Percentiles rank a stretch among this genome's conserved stretches.
These are phyloP conservation scores for Ilex paraguariensis DNA, from an alignment of 305 asterid genomes.

Conservation along the genomic window DNA sequence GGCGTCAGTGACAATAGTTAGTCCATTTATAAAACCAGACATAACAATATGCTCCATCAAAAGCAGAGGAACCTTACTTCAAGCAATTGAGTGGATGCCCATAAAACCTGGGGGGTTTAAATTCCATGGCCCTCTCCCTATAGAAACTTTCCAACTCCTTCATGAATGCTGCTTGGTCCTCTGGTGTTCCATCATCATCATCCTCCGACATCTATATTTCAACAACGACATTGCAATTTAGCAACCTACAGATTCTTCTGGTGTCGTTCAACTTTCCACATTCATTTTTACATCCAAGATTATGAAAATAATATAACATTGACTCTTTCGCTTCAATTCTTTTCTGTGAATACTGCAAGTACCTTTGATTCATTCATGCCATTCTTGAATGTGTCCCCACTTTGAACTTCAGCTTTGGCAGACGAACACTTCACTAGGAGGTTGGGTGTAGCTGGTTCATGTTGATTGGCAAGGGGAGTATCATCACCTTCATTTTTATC, in stretches of 20 bases:
- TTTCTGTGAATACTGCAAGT: slow-evolving; percentile 22
- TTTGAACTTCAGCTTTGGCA: slow-evolving; percentile 41
- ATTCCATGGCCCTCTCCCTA: slow-evolving; percentile 61
- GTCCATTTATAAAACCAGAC: slow-evolving; percentile 6
- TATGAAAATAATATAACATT: slow-evolving; percentile 3
- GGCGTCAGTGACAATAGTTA: slow-evolving; percentile 17
- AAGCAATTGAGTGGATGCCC: slow-evolving; percentile 87
- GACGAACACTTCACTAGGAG: slow-evolving; percentile 35
- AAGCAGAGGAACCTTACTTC: slow-evolving; percentile 45
- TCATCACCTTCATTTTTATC: slow-evolving; percentile 27
- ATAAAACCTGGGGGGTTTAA: slow-evolving; percentile 85
- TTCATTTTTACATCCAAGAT: neutral
- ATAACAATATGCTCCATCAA: slow-evolving; percentile 13
- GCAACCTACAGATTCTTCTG: neutral
- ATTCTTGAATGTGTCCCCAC: slow-evolving; percentile 43
- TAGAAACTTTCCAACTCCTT: slow-evolving; percentile 71
- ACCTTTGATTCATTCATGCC: slow-evolving; percentile 39
- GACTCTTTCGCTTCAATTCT: slow-evolving; percentile 5
- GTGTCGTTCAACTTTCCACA: neutral
- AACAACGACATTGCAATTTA: neutral
- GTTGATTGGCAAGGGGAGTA: slow-evolving; percentile 33
- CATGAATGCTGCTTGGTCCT: slow-evolving; percentile 77
- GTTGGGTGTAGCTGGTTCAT: slow-evolving; percentile 59
- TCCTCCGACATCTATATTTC: slow-evolving; percentile 52
- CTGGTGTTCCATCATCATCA: slow-evolving; percentile 79